Evolutionary conservation across 1,284 basidiomycete species (phyloP), one percentile per base, ranked within the genome.

Genomic region (Ganoderma resinaceum): DNA sequence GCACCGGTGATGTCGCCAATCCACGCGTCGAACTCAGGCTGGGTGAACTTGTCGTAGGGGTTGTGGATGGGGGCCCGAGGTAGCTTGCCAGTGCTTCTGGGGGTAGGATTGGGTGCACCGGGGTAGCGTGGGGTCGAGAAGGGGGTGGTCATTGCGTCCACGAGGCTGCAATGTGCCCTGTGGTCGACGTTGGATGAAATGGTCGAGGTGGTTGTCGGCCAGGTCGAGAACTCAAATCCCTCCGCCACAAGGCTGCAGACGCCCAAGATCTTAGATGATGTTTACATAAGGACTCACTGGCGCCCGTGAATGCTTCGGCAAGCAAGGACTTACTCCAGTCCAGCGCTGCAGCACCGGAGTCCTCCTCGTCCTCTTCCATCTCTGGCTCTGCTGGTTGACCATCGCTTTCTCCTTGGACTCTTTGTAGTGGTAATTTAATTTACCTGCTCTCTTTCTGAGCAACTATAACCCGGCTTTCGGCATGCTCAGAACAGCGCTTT

Each of bases 1-100:
- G 85, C 80, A 69, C 83, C 78, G 1, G 88, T 91, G 60, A 92
- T 85, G 73, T 83, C 87, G 71, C 82, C 84, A 74, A 92, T 90
- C 87, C 88, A 91, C 75, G 82, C 81, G 82, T 91, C 89, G 74
- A 91, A 91, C 70, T 91, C 86, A 2, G 82, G 78, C 76, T 88
- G 84, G 6, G 88, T 83, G 77, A 91, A 90, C 76, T 89, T 90
- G 77, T 91, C 89, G 76, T 88, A 92, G 2, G 90, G 90, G 72
- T 91, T 91, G 66, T 85, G 78, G 62, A 91, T 85, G n/a, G 89
- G 89, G 18, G 87, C 73, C 3, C 78, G 73, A n/a, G 76, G 74
- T 12, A 72, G 58, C 59, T 72, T 73, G 65, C 74, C 71, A 16
- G 70, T 66, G 42, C 67, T 73, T n/a, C 63, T 61, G 2, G 75